Evolutionary conservation across 371 early-diverging fungal species (phyloP).

Genomic region (Apophysomyces elegans): DNA sequence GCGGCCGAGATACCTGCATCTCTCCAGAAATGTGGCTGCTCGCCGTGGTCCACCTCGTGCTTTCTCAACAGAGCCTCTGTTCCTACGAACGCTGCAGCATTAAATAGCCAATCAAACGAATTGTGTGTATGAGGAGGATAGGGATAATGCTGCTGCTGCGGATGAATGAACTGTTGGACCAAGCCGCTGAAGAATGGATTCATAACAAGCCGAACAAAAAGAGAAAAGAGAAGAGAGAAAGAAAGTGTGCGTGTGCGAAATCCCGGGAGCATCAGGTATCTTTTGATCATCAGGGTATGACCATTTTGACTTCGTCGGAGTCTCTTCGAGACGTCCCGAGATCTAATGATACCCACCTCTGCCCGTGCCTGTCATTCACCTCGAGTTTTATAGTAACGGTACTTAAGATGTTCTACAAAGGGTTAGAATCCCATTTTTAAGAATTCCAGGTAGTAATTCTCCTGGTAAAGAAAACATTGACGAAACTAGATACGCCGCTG

Average conservation of each 20-base stretch:
- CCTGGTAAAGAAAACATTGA: too few species aligned
- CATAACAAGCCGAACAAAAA: neutral
- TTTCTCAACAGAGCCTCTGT: constrained; percentile 8
- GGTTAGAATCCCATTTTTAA: too few species aligned
- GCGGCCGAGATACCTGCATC: constrained; percentile 13
- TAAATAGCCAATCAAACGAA: constrained; percentile 8
- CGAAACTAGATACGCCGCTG: too few species aligned
- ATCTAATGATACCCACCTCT: too few species aligned
- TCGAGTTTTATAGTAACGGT: too few species aligned
- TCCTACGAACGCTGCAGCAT: constrained; percentile 15
- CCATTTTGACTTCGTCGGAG: neutral
- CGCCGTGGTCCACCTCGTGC: constrained; percentile 9
- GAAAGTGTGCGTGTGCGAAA: neutral
- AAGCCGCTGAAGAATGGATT: neutral
- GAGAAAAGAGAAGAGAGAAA: neutral
- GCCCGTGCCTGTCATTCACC: too few species aligned
- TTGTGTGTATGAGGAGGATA: neutral
- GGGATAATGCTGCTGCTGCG: constrained; percentile 4
- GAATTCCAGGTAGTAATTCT: too few species aligned
- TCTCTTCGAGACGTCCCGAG: too few species aligned
- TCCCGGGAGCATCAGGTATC: neutral
- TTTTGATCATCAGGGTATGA: neutral
- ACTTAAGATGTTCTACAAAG: too few species aligned
- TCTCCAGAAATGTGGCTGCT: constrained; percentile 12
- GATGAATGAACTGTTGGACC: constrained; percentile 8